phyloP scores from a whole-genome alignment of 2,329 filamentous ascomycete genomes.

The Claviceps cyperi region DNA sequence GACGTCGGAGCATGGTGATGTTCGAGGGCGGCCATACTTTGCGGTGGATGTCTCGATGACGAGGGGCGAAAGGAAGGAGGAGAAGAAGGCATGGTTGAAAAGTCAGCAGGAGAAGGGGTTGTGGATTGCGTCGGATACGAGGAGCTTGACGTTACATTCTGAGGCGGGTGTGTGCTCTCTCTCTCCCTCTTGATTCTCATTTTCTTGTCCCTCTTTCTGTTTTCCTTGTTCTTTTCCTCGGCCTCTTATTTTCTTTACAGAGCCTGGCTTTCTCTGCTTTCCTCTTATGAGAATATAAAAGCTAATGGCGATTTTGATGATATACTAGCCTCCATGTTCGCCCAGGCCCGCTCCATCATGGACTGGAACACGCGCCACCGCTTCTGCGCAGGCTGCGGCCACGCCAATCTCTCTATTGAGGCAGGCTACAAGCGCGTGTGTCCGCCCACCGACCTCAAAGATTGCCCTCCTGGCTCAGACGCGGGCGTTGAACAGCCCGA shows the following conservation, averaged over 20 bases:
- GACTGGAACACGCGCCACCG: conserved; percentile 93
- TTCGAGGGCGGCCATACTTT: conserved; percentile 72
- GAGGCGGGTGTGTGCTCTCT: conserved; percentile 39
- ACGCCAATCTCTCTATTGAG: conserved; percentile 64
- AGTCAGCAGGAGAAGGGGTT: conserved; percentile 39
- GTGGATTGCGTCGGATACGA: conserved; percentile 51
- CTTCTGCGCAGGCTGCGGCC: conserved; percentile 82
- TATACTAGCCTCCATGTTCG: conserved; percentile 68
- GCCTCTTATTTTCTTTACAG: neutral
- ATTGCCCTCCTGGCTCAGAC: conserved; percentile 20
- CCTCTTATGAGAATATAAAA: neutral
- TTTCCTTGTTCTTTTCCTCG: neutral
- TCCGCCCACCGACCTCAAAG: conserved; percentile 50
- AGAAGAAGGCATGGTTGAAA: conserved; percentile 35
- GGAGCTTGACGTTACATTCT: conserved; percentile 44
- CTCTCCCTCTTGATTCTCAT: neutral
- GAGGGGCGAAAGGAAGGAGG: conserved; percentile 48
- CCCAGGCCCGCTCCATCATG: conserved; percentile 71
- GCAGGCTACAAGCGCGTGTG: conserved; percentile 71
- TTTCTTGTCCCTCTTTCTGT: neutral
- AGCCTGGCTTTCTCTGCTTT: neutral
- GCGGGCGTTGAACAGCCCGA: conserved; percentile 18
- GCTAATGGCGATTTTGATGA: neutral
- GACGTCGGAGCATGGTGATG: conserved; percentile 41
- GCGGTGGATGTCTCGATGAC: conserved; percentile 76